Base-by-base conservation (phyloP, 225 moss, liverwort and hornwort species). In the Sphagnum contortum region DNA sequence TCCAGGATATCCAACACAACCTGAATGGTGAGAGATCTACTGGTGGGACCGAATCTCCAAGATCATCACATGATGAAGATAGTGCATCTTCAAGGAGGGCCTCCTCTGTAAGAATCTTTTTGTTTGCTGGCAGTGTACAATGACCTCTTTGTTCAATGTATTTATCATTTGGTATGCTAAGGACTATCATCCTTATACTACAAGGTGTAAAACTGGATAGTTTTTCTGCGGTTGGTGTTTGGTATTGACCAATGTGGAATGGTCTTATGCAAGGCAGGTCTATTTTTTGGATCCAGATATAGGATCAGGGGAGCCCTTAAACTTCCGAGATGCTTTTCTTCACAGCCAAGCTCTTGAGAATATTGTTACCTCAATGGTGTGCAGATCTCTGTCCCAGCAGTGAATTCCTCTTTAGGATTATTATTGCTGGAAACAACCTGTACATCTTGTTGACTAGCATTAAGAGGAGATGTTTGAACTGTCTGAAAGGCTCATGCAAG, bases 261-360 rank as follows among this genome's bases (percentile, higher is more conserved):
- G 29, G 1, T 29, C 29, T 29, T 29, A 29, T 29, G 29, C 47
- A 3, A 62, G 59, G 57, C 74, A 81, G 81, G 81, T 81, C 8
- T 72, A 77, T 8, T 81, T 81, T 57, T 81, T 70, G 55, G 81
- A 81, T 57, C 53, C 81, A 54, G 81, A 81, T 9, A 81, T 52
- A 9, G 52, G 74, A 12, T 67, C 61, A 12, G 77, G 81, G 48
- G 81, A 81, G 66, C 77, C 77, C 9, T 57, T 81, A 8, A 81
- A 77, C 55, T 81, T 81, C 50, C 73, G 81, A 57, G 81, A 81
- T 74, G 77, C 77, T 9, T 81, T 81, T 48, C 77, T 81, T 62
- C 68, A 76, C 51, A 81, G 81, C 67, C 66, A 74, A 63, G 81
- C 81, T 8, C 62, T 81, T 65, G 81, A 81, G 65, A 81, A 81